Percentiles rank a stretch among this genome's conserved stretches.
phyloP scores from a whole-genome alignment of 169 alveolate genomes.

The Eimeria tenella region DNA sequence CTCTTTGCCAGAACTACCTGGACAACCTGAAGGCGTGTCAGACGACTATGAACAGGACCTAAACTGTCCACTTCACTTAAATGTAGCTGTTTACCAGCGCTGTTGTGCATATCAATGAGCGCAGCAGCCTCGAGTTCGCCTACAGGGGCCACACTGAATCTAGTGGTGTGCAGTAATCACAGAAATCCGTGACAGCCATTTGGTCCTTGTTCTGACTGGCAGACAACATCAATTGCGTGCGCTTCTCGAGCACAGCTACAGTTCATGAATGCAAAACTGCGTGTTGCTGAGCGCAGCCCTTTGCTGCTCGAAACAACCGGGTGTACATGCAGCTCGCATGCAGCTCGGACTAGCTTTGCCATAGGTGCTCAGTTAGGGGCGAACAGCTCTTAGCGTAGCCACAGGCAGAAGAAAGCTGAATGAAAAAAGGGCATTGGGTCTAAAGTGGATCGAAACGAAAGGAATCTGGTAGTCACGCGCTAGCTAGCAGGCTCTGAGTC shows the following conservation, averaged over 20 bases:
- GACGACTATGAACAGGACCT: constrained; percentile 49
- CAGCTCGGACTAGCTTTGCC: neutral
- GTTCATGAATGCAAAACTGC: neutral
- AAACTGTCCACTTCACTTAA: no score
- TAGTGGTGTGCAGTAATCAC: neutral
- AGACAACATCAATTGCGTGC: constrained; percentile 31
- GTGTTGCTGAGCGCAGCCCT: neutral
- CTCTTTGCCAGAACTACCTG: constrained; percentile 81
- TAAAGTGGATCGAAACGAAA: no score
- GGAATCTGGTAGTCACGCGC: no score
- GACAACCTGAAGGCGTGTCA: constrained; percentile 81
- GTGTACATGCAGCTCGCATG: neutral
- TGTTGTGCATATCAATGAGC: neutral
- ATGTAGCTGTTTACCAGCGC: neutral
- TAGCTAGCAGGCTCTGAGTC: no score
- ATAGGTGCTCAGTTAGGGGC: no score
- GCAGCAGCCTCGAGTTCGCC: neutral
- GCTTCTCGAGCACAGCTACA: neutral
- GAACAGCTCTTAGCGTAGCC: no score
- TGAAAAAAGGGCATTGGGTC: no score
- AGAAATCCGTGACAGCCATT: neutral
- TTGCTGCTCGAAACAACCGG: no score
- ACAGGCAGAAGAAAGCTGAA: no score
- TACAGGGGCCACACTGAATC: neutral
- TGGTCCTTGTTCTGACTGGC: neutral